Conservation (phyloP, 164 flowering plant genomes). For the Kingdonia uniflora region DNA sequence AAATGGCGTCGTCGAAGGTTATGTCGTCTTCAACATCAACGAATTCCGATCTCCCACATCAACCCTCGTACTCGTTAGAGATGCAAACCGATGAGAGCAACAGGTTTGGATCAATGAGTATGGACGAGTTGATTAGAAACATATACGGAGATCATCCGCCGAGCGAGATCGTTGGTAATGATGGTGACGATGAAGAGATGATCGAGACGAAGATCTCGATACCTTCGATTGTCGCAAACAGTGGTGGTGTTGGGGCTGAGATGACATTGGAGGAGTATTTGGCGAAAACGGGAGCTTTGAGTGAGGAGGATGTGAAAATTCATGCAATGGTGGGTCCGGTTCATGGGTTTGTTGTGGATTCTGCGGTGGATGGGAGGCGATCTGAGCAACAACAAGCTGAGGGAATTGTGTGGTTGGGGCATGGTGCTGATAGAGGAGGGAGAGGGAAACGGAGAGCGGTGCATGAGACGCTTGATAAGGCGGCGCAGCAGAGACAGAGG, state of each 20-base stretch:
- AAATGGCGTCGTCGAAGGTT: conserved; percentile 40
- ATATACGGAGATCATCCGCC: conserved; percentile 23
- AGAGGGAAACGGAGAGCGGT: conserved; percentile 31
- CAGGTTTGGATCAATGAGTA: conserved; percentile 23
- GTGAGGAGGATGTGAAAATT: conserved; percentile 32
- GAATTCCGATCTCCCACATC: conserved; percentile 40
- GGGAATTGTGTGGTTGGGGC: conserved; percentile 30
- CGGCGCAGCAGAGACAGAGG: conserved; percentile 60
- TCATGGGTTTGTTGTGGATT: conserved; percentile 30
- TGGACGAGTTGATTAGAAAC: conserved; percentile 36
- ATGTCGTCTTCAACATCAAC: conserved; percentile 33
- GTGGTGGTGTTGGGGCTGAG: conserved; percentile 19
- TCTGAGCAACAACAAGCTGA: conserved; percentile 16
- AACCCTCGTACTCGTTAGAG: conserved; percentile 20
- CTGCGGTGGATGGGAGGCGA: conserved; percentile 11
- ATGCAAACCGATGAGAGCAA: conserved; percentile 10
- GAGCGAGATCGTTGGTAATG: conserved; percentile 37
- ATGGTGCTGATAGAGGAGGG: conserved; percentile 28
- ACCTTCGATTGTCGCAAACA: too few species aligned
- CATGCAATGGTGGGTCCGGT: conserved; percentile 20
- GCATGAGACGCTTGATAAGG: conserved; percentile 48
- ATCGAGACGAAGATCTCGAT: background rate
- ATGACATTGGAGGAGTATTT: conserved; percentile 76
- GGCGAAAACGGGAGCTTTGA: conserved; percentile 37
- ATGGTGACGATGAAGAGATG: conserved; percentile 2